Percentiles rank a stretch among this genome's conserved stretches.
These are phyloP conservation scores for Afroboletus lepidellus DNA, from an alignment of 1,284 basidiomycete genomes.

Conservation along the genomic window DNA sequence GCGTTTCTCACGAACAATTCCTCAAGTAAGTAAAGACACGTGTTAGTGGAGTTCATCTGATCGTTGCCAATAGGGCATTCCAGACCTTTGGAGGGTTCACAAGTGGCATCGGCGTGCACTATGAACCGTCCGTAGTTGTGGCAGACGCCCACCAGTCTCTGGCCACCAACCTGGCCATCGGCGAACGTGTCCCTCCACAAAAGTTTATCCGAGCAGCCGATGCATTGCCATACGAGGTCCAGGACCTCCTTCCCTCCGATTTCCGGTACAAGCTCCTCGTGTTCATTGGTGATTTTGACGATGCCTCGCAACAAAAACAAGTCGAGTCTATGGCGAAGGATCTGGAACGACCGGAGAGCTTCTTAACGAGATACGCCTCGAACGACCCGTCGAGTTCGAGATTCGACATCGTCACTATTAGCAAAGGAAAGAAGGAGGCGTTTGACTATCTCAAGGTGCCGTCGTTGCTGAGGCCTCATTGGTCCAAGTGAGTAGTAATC, in stretches of 20 bases:
- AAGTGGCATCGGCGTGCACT: constrained; percentile 49
- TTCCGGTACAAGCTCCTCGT: constrained; percentile 72
- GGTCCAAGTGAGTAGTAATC: constrained; percentile 53
- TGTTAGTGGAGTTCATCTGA: constrained; percentile 45
- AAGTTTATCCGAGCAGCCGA: constrained; percentile 63
- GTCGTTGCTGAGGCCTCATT: constrained; percentile 52
- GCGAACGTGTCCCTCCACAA: constrained; percentile 64
- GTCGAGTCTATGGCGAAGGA: constrained; percentile 46
- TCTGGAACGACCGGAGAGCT: constrained; percentile 38
- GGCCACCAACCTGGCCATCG: constrained; percentile 51
- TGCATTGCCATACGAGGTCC: constrained; percentile 60
- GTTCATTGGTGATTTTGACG: constrained; percentile 57
- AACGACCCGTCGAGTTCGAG: constrained; percentile 23
- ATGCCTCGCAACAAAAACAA: constrained; percentile 39
- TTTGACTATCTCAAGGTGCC: constrained; percentile 53
- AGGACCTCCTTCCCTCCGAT: constrained; percentile 68
- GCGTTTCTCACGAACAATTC: constrained; percentile 41
- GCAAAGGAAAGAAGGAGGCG: constrained; percentile 45
- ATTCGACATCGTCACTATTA: constrained; percentile 58
- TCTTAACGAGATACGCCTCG: constrained; percentile 37
- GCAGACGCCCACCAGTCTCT: constrained; percentile 41
- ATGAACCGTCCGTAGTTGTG: constrained; percentile 51
- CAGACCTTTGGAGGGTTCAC: constrained; percentile 49
- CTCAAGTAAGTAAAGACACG: constrained; percentile 38
- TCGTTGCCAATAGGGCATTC: constrained; percentile 45